Evolutionary conservation across 2,329 filamentous ascomycete species (phyloP), one percentile per base, ranked within the genome.

Genomic region (Cryphonectria naterciae): DNA sequence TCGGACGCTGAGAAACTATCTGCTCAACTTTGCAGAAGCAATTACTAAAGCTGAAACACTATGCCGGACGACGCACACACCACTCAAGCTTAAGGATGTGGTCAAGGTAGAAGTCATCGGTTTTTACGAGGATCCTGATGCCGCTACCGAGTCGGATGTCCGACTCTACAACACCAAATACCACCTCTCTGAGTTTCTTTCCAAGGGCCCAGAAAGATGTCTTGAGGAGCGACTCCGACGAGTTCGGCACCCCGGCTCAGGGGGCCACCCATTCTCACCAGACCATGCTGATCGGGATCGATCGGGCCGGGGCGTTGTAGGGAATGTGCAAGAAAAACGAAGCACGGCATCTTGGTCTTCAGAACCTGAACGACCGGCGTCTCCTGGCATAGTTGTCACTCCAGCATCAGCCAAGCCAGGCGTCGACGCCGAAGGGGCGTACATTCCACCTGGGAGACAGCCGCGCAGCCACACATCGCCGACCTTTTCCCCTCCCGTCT

Each of bases 51-150:
- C 82, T 0, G 77, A 80, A 39, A 72, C 74, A 1, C 74, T 84
- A 2, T 82, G 79, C 68, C 61, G 77, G 70, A 73, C 80, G 49
- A 76, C 77, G 0, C 85, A 87, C 67, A 84, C 82, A 54, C 81
- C 84, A 0, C 73, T 90, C 32, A 79, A 81, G 49, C 81, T 90
- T 1, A 83, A 86, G 61, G 81, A 84, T 32, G 84, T 85, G 61
- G 86, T 90, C 52, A 85, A 84, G 66, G 82, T 91, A 3, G 88
- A 91, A 73, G 76, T 87, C 11, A 84, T 86, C 65, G 88, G 88
- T 0, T 91, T 91, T 75, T 91, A 89, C 69, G 87, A 89, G 63
- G 87, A 90, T 63, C 78, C 81, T 0, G 80, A 84, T 8, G 78
- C 77, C 3, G 78, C 78, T 41, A 72, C 75, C 19, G 77, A 78